These are phyloP conservation scores for Peronospora belbahrii DNA, from an alignment of 352 stramenopile genomes.

Conservation along the genomic window DNA sequence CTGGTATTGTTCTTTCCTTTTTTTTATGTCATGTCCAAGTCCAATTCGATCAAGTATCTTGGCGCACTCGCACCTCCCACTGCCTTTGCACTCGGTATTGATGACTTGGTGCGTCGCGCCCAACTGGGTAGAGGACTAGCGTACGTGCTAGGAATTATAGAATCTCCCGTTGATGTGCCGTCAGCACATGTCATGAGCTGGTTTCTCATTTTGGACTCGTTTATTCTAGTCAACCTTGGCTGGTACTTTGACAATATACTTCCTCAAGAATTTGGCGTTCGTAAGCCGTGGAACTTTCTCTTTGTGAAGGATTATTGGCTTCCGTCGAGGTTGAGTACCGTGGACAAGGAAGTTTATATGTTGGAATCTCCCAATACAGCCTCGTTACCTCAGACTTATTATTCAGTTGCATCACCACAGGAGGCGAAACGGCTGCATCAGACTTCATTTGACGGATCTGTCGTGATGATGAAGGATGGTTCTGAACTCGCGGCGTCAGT, in stretches of 20 bases:
- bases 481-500: slow-evolving; percentile 18
- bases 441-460: slow-evolving; percentile 24
- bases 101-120: slow-evolving; percentile 49
- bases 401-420: slow-evolving; percentile 10
- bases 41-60: slow-evolving; percentile 42
- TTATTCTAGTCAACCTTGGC: slow-evolving; percentile 76
- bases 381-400: slow-evolving; percentile 21
- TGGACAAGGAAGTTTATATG: slow-evolving; percentile 18
- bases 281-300: slow-evolving; percentile 88
- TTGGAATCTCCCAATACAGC: slow-evolving; percentile 18
- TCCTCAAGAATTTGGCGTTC: slow-evolving; percentile 85
- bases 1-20: slow-evolving; percentile 71
- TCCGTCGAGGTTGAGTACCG: not conserved
- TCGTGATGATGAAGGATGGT: slow-evolving; percentile 25
- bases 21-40: slow-evolving; percentile 51
- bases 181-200: slow-evolving; percentile 47
- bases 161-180: slow-evolving; percentile 35
- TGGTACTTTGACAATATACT: slow-evolving; percentile 93
- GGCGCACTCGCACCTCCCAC: slow-evolving; percentile 54
- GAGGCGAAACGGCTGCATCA: slow-evolving; percentile 22
- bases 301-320: slow-evolving; percentile 39
- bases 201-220: slow-evolving; percentile 71
- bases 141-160: slow-evolving; percentile 38
- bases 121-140: slow-evolving; percentile 50
- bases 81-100: slow-evolving; percentile 62